Percentiles rank a stretch among this genome's conserved stretches.
Conservation (phyloP, 441 rosid species). For the Gossypium aridum region DNA sequence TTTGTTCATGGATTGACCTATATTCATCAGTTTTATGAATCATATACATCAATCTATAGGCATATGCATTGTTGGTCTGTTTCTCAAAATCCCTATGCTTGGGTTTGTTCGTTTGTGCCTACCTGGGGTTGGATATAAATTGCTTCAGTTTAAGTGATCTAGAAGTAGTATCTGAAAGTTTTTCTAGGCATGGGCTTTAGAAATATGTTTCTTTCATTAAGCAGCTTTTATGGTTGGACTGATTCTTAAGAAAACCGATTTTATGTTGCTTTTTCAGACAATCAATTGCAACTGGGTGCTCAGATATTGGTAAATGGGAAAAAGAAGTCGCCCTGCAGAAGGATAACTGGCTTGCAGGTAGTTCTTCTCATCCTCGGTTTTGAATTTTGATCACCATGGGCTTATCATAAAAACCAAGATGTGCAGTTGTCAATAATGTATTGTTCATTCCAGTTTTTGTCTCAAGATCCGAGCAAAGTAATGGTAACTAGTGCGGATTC, state of each 20-base stretch:
- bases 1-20: neutral
- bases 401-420: neutral
- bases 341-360: conserved; percentile 85
- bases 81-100: no score
- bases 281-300: conserved; percentile 71
- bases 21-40: no score
- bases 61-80: no score
- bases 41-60: no score
- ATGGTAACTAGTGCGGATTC: conserved; percentile 90
- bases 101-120: no score
- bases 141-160: neutral
- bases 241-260: neutral
- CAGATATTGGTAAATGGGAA: conserved; percentile 54
- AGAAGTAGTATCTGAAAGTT: neutral
- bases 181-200: neutral
- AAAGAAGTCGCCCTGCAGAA: conserved; percentile 64
- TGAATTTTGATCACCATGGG: neutral
- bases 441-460: conserved; percentile 43
- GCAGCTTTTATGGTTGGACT: neutral
- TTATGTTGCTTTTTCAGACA: conserved; percentile 40
- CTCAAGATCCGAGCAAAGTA: conserved; percentile 67
- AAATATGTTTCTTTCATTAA: neutral
- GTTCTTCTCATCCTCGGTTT: conserved; percentile 3
- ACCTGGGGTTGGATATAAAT: neutral
- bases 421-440: conserved; percentile 7